Evolutionary conservation across 164 flowering plant species (phyloP).

Genomic region (Piper betle): DNA sequence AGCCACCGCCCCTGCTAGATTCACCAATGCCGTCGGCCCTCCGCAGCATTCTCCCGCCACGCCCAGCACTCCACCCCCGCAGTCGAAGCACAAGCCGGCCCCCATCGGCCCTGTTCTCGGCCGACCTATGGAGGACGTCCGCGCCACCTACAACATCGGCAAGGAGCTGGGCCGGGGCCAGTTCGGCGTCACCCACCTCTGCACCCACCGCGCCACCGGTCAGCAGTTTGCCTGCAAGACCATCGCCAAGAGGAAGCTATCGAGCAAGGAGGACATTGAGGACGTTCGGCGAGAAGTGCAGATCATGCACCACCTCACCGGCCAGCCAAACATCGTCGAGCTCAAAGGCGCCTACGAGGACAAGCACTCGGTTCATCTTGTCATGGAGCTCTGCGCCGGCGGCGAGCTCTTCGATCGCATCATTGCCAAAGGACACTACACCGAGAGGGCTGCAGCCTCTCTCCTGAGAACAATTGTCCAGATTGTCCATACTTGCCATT

Average conservation of each 20-base stretch:
- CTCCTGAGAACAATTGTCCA: no score
- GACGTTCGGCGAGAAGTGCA: no score
- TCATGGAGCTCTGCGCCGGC: no score
- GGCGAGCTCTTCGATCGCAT: slow-evolving; percentile 19
- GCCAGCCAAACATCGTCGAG: slow-evolving; percentile 23
- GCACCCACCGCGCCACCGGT: slow-evolving; percentile 17
- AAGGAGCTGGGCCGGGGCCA: slow-evolving; percentile 29
- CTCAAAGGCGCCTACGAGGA: slow-evolving; percentile 24
- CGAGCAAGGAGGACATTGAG: no score
- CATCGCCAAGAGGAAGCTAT: no score
- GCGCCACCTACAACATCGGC: no score
- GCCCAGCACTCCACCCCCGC: no score
- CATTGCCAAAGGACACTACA: slow-evolving; percentile 24
- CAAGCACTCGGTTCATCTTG: no score
- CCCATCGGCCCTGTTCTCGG: slow-evolving; percentile 6
- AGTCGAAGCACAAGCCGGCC: neutral
- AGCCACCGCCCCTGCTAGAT: neutral
- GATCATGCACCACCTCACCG: slow-evolving; percentile 27
- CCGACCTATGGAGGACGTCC: no score
- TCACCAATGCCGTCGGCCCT: neutral
- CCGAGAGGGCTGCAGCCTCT: slow-evolving; percentile 19
- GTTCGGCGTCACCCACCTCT: no score
- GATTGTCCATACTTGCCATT: no score
- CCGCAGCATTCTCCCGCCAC: neutral
- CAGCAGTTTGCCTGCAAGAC: slow-evolving; percentile 23